A percentile compares a stretch with the other conserved stretches of the same genome.
Evolutionary conservation across 1,139 yeast genomes (phyloP).

Genomic region (Blastobotrys arbuscula): DNA sequence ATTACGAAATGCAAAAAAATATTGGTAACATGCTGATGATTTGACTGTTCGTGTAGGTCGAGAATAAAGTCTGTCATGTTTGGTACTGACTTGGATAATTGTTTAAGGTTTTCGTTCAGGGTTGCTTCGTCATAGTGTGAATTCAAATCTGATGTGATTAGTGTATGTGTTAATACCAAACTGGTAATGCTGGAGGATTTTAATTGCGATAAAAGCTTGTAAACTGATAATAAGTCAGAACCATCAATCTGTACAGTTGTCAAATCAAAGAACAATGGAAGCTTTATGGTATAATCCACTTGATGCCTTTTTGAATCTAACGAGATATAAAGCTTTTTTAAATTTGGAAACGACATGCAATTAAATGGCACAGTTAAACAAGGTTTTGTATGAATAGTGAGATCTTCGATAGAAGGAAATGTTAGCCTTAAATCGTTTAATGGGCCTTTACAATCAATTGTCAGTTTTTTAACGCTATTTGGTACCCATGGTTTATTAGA

Average conservation of each 20-base stretch:
- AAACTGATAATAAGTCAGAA: not conserved
- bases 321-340: slow-evolving; percentile 3
- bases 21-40: not conserved
- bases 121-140: not conserved
- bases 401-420: not conserved
- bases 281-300: not conserved
- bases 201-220: not conserved
- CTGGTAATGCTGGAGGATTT: not conserved
- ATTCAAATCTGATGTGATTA: not conserved
- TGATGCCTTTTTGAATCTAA: not conserved
- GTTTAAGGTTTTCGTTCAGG: not conserved
- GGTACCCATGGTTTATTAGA: slow-evolving; percentile 4
- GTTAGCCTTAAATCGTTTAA: slow-evolving; percentile 1
- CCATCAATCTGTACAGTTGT: slow-evolving; percentile 1
- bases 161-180: not conserved
- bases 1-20: not conserved
- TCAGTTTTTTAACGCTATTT: not conserved
- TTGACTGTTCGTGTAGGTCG: not conserved
- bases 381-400: not conserved
- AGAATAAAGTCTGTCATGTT: not conserved
- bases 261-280: slow-evolving; percentile 1
- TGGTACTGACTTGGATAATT: not conserved
- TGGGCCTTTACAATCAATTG: slow-evolving; percentile 5
- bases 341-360: slow-evolving; percentile 3
- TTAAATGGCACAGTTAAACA: slow-evolving; percentile 2